Evolutionary conservation across 1,284 basidiomycete species (phyloP).

Genomic region (Phellopilus nigrolimitatus): DNA sequence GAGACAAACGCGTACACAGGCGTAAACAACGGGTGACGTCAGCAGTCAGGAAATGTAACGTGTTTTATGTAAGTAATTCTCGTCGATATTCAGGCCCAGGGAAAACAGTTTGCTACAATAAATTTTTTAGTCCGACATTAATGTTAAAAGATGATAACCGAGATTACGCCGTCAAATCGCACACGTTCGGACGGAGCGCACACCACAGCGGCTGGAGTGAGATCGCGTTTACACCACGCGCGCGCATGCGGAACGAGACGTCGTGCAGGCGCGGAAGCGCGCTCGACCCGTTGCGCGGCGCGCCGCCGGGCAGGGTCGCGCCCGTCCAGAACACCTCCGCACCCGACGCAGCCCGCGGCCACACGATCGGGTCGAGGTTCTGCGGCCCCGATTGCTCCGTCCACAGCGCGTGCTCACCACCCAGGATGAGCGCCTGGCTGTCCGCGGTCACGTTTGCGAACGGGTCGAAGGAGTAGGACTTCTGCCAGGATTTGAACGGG

Average conservation of each 20-base stretch:
- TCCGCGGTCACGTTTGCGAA: slow-evolving; percentile 38
- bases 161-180: slow-evolving; percentile 21
- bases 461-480: slow-evolving; percentile 55
- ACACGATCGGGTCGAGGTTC: slow-evolving; percentile 50
- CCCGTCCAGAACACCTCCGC: slow-evolving; percentile 65
- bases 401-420: slow-evolving; percentile 48
- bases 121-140: too few species aligned
- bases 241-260: slow-evolving; percentile 34
- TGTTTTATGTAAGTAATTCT: too few species aligned
- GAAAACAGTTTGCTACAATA: too few species aligned
- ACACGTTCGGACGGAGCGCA: slow-evolving; percentile 33
- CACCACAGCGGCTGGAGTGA: slow-evolving; percentile 48
- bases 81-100: too few species aligned
- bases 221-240: slow-evolving; percentile 35
- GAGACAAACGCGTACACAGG: too few species aligned
- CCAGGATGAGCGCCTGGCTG: slow-evolving; percentile 32
- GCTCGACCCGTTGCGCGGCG: slow-evolving; percentile 25
- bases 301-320: slow-evolving; percentile 18
- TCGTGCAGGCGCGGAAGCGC: slow-evolving; percentile 43
- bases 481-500: slow-evolving; percentile 52
- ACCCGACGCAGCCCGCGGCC: slow-evolving; percentile 57
- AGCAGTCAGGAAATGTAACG: too few species aligned
- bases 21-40: too few species aligned
- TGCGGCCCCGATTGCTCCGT: slow-evolving; percentile 48
- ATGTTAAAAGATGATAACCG: not conserved